These are phyloP conservation scores for Mycosphaerella arachidis DNA, from an alignment of 2,329 filamentous ascomycete species.

Conservation along the genomic window DNA sequence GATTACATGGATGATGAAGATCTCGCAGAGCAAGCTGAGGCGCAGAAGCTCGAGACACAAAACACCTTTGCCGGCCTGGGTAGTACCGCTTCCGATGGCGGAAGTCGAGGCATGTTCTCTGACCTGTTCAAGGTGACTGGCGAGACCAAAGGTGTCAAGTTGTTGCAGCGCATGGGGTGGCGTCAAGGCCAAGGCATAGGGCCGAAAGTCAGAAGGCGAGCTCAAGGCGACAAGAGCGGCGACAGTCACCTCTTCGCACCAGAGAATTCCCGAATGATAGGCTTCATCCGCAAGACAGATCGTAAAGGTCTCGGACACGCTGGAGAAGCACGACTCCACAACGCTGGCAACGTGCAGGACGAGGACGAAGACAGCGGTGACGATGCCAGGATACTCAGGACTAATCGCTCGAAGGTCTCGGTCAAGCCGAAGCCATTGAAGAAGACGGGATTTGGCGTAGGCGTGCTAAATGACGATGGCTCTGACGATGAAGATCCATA, in stretches of 20 bases:
- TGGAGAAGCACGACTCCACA: constrained; percentile 52
- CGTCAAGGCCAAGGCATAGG: constrained; percentile 89
- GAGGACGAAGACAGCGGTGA: constrained; percentile 29
- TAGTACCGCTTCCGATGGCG: constrained; percentile 54
- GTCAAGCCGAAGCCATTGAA: constrained; percentile 45
- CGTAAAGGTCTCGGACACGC: constrained; percentile 66
- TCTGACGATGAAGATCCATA: constrained; percentile 96
- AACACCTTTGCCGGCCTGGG: constrained; percentile 73
- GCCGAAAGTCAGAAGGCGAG: constrained; percentile 72
- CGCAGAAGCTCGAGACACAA: constrained; percentile 67
- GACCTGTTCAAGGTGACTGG: constrained; percentile 68
- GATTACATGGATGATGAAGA: constrained; percentile 99
- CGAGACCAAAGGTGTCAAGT: constrained; percentile 79
- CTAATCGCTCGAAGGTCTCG: constrained; percentile 30
- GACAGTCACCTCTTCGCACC: constrained; percentile 75
- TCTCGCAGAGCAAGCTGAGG: constrained; percentile 76
- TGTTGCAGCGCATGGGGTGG: constrained; percentile 94
- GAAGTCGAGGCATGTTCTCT: constrained; percentile 52
- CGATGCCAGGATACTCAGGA: constrained; percentile 29
- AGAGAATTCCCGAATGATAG: constrained; percentile 67
- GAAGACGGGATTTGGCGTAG: constrained; percentile 77
- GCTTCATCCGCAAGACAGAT: constrained; percentile 61
- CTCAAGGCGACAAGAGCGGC: constrained; percentile 59
- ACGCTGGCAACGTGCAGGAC: constrained; percentile 32
- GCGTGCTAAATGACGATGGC: constrained; percentile 84